Base-by-base conservation (phyloP, 805 yeast genomes). In the Candida dendrica region DNA sequence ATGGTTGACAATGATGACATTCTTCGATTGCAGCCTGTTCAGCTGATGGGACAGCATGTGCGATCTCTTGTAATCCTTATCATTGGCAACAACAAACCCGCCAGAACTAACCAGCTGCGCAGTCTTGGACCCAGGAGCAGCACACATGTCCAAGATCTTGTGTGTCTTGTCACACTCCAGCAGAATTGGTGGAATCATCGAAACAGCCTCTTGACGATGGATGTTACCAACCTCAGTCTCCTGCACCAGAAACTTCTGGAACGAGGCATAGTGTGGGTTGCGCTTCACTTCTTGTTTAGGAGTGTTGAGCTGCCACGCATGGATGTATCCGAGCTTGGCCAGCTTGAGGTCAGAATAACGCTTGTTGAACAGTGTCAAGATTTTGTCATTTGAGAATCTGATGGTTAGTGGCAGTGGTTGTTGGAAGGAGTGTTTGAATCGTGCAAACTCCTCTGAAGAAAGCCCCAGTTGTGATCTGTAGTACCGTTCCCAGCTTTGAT, bases 71-170 rank as follows among this genome's bases (percentile, higher is more conserved):
- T 85, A 85, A 64, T 93, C 98, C 15, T 95, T 79, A 64, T 93
- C 98, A 60, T 93, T 93, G 37, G 98, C 98, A 56, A 93, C 75
- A 36, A 93, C 96, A 55, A 90, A 77, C 8, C 98, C 98, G 7
- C 86, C 69, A 2, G 95, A 85, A 65, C 93, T 98, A 32, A 93
- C 81, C 51, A 93, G 70, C 66, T 93, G 98, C 9, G 96, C 96
- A 37, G 98, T 93, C 63, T 93, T 93, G 29, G 97, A 89, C 26
- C 98, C 98, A 22, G 98, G 98, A 8, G 98, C 97, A 24, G 98
- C 98, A 71, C 98, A 93, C 88, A 93, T 86, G 60, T 93, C 98
- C 52, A 93, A 69, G 22, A 93, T 98, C 41, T 75, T 69, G 61
- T 93, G 98, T 53, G 89, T 86, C 14, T 98, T 91, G 66, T 88